Percentiles rank a stretch among this genome's conserved stretches.
phyloP scores from a whole-genome alignment of 2,329 filamentous ascomycete species.

The Shiraia sp. region DNA sequence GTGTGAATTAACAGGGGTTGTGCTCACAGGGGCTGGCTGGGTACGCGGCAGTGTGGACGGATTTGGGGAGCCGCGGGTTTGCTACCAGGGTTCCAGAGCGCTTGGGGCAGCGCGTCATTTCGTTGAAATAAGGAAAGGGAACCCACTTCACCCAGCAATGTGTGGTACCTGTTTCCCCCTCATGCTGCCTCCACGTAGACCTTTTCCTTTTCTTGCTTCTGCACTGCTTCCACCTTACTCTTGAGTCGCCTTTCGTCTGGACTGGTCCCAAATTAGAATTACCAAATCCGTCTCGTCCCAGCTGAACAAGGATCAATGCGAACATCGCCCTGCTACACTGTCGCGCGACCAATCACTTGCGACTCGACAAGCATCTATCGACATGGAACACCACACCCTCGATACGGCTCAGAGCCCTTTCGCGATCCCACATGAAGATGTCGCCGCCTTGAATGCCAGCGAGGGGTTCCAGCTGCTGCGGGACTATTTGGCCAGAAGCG shows the following conservation, averaged over 20 bases:
- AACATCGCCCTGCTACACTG: constrained; percentile 7
- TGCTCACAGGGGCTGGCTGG: constrained; percentile 2
- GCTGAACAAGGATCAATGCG: constrained; percentile 9
- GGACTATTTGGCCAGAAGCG: constrained; percentile 46
- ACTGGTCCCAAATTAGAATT: no score
- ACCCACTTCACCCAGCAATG: constrained; percentile 5
- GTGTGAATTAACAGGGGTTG: no score
- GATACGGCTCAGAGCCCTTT: constrained; percentile 44
- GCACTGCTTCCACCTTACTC: no score
- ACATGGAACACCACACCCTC: constrained; percentile 9
- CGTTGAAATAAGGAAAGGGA: constrained; percentile 19
- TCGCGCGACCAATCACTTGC: constrained; percentile 7
- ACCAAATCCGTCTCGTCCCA: no score
- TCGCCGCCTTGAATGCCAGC: constrained; percentile 44
- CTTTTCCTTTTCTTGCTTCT: constrained; percentile 2
- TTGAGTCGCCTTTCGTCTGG: no score
- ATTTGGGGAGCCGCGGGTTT: constrained; percentile 1
- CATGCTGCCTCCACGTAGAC: background rate
- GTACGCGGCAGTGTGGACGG: constrained; percentile 2
- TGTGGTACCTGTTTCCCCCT: constrained; percentile 6
- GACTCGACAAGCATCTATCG: constrained; percentile 1
- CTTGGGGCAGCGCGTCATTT: constrained; percentile 20
- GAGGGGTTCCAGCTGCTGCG: constrained; percentile 51
- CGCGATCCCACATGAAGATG: constrained; percentile 47
- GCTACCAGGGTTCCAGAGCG: constrained; percentile 5